These are phyloP conservation scores for Trichosporon inkin DNA, from an alignment of 1,284 basidiomycete species.

Conservation along the genomic window DNA sequence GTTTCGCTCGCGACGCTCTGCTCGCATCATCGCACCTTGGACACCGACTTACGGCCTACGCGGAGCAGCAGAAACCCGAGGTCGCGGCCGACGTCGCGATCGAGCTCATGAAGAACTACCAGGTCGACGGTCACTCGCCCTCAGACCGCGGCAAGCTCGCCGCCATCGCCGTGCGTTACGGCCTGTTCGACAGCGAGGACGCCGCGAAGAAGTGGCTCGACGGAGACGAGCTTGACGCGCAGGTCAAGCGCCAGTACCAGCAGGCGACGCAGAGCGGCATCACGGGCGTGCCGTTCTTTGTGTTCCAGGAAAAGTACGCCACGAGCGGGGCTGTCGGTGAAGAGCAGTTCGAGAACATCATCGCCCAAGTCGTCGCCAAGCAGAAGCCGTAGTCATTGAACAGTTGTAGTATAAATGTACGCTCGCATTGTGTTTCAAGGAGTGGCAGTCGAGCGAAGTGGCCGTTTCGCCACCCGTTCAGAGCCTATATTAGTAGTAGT, in stretches of 20 bases:
- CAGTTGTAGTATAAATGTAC: too few relatives aligned
- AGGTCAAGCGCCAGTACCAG: slow-evolving; percentile 36
- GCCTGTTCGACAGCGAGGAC: slow-evolving; percentile 37
- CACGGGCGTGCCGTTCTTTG: slow-evolving; percentile 52
- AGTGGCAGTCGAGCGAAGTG: too few relatives aligned
- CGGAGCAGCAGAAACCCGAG: slow-evolving; percentile 36
- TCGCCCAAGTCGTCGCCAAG: slow-evolving; percentile 14
- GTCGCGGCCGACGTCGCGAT: slow-evolving; percentile 37
- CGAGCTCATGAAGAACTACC: slow-evolving; percentile 45
- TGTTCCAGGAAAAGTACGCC: slow-evolving; percentile 46
- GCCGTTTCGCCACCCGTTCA: too few relatives aligned
- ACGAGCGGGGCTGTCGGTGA: slow-evolving; percentile 51
- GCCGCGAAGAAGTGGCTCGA: slow-evolving; percentile 38
- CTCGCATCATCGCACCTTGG: slow-evolving; percentile 35
- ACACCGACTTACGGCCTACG: slow-evolving; percentile 43
- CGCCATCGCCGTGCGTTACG: slow-evolving; percentile 38
- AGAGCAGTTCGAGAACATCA: slow-evolving; percentile 51
- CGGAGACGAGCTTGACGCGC: slow-evolving; percentile 32
- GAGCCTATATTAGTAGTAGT: too few relatives aligned
- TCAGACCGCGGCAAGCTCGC: slow-evolving; percentile 41
- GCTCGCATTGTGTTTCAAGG: too few relatives aligned
- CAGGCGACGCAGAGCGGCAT: slow-evolving; percentile 42
- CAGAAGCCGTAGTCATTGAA: neutral
- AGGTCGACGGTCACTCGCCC: slow-evolving; percentile 44
- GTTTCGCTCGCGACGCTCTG: slow-evolving; percentile 19